Base-by-base conservation (phyloP, 2,329 filamentous ascomycete genomes). In the Aureobasidium sp. region DNA sequence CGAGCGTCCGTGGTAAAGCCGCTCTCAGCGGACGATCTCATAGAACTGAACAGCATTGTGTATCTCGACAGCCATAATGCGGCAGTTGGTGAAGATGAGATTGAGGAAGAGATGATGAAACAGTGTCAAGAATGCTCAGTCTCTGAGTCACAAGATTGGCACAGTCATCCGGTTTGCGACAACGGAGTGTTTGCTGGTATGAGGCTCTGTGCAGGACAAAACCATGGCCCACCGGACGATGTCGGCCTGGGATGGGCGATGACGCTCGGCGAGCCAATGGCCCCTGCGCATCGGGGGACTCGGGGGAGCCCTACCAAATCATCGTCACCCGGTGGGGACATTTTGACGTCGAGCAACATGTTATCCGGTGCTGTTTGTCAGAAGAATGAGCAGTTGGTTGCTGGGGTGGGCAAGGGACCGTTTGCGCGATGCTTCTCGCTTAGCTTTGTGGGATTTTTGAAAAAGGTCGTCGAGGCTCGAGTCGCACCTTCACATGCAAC, bases 371-470 rank as follows among this genome's bases (percentile, higher is more conserved):
- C 29, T 13, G 53, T 57, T 42, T 46, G 53, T 57, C 53, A 57
- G 53, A 35, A 35, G 19, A 37, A 46, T 45, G 49, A 45, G 27
- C 27, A 45, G 31, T 15, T 55, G 51, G 38, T 43, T 55, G 51
- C 38, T 55, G 37, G n/a, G 38, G 51, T 46, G 33, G 53, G 27
- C 37, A 35, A 9, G 53, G 40, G 8, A 19, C 29, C 38, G 53
- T 57, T 57, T 57, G 19, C 17, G 29, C 38, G 53, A 35, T 57
- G 37, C 17, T 55, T 45, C 40, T 57, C 53, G 53, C 53, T 57
- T 57, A 57, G 53, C 53, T 57, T 55, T 57, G 53, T 57, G 53
- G 53, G 53, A 46, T 37, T 37, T 53, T 46, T 55, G 19, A 35
- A 15, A 55, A 43, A 43, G 51, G 10, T 35, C 19, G 37, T 6